Evolutionary conservation across 2,329 filamentous ascomycete genomes (phyloP).

Genomic region (Trichoderma sp.): DNA sequence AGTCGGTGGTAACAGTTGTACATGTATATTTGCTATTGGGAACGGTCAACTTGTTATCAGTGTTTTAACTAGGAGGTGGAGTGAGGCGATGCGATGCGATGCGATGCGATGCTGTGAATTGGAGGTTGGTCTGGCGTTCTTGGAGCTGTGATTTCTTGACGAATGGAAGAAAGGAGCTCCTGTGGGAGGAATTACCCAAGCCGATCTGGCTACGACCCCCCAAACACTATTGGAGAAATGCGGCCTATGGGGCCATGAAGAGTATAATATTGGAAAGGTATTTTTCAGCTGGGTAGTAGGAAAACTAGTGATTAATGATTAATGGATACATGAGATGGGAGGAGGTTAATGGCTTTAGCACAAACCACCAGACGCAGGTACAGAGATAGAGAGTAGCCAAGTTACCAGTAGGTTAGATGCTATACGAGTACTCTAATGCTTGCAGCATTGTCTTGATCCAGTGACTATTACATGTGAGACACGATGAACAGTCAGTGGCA

Average conservation of each 20-base stretch:
- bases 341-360: not conserved
- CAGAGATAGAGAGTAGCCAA: conserved; percentile 22
- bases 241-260: not conserved
- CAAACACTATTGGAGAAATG: conserved; percentile 10
- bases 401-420: conserved; percentile 3
- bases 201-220: conserved; percentile 1
- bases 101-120: conserved; percentile 19
- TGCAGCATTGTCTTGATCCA: not conserved
- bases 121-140: conserved; percentile 26
- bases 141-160: conserved; percentile 24
- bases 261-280: conserved; percentile 21
- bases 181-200: conserved; percentile 3
- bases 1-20: conserved; percentile 23
- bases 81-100: not conserved
- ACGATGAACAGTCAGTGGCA: not conserved
- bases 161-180: conserved; percentile 6
- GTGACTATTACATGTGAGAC: not conserved
- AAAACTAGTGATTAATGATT: conserved; percentile 27
- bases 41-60: conserved; percentile 15
- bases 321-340: conserved; percentile 25
- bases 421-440: not conserved
- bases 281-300: conserved; percentile 20
- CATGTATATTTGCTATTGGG: conserved; percentile 29
- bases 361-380: not conserved
- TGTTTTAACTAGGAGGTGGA: conserved; percentile 22